A percentile compares a stretch with the other conserved stretches of the same genome.
Evolutionary conservation across 1,284 basidiomycete species (phyloP).

Genomic region (Ganoderma leucocontextum): DNA sequence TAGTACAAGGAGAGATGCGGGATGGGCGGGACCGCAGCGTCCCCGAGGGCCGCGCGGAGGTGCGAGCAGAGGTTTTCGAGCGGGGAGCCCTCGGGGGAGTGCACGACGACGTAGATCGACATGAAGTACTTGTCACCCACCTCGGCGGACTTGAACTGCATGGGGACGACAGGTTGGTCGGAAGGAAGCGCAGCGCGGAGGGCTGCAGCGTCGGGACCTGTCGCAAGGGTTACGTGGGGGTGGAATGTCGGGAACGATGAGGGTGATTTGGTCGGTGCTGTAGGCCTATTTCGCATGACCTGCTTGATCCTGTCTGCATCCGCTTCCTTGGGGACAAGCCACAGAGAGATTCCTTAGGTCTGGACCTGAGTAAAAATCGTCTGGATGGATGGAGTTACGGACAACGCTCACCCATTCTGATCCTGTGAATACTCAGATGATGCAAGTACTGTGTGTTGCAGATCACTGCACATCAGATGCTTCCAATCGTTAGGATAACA

Average conservation of each 20-base stretch:
- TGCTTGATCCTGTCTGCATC: slow-evolving; percentile 51
- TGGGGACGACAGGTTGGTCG: slow-evolving; percentile 43
- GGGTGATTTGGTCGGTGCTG: slow-evolving; percentile 36
- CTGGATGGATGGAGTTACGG: neutral
- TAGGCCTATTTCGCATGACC: slow-evolving; percentile 53
- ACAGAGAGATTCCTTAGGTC: slow-evolving; percentile 60
- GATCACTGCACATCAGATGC: too few species aligned
- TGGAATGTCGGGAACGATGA: slow-evolving; percentile 65
- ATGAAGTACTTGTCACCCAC: slow-evolving; percentile 71
- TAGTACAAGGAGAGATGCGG: slow-evolving; percentile 80
- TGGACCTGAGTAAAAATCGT: neutral
- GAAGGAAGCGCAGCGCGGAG: slow-evolving; percentile 53
- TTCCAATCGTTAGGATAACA: too few species aligned
- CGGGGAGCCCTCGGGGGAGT: slow-evolving; percentile 44
- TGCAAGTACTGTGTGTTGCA: neutral
- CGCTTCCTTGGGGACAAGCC: slow-evolving; percentile 63
- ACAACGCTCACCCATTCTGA: neutral
- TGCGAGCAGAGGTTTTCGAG: slow-evolving; percentile 57
- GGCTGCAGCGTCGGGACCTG: slow-evolving; percentile 44
- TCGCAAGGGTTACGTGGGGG: slow-evolving; percentile 76
- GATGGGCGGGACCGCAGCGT: slow-evolving; percentile 57
- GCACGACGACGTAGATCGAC: slow-evolving; percentile 69
- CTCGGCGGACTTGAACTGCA: slow-evolving; percentile 61
- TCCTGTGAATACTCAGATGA: neutral
- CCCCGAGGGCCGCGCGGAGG: slow-evolving; percentile 53